These are phyloP conservation scores for Penicillium sp. DNA, from an alignment of 2,329 filamentous ascomycete species.

Conservation along the genomic window DNA sequence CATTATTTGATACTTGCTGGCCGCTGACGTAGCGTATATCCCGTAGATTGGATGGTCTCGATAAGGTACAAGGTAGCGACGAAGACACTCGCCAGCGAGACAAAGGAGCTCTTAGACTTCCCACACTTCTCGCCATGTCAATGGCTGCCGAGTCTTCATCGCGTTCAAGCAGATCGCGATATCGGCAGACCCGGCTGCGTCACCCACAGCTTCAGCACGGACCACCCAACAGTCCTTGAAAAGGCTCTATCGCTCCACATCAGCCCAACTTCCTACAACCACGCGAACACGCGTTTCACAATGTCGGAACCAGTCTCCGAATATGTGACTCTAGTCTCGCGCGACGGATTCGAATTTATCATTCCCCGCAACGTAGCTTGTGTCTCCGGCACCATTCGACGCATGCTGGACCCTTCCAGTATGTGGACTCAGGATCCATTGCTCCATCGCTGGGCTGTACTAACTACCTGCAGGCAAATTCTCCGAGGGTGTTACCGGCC, in stretches of 20 bases:
- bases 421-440: slow-evolving; percentile 25
- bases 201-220: slow-evolving; percentile 13
- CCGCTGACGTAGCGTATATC: background rate
- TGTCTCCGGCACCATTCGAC: slow-evolving; percentile 59
- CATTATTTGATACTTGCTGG: background rate
- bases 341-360: slow-evolving; percentile 63
- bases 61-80: background rate
- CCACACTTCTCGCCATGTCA: background rate
- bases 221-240: slow-evolving; percentile 1
- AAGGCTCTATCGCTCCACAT: slow-evolving; percentile 9
- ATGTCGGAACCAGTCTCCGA: slow-evolving; percentile 37
- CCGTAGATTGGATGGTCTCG: background rate
- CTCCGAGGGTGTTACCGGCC: slow-evolving; percentile 56
- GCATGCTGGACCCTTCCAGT: slow-evolving; percentile 63
- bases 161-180: background rate
- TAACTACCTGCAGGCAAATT: slow-evolving; percentile 52
- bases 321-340: slow-evolving; percentile 62
- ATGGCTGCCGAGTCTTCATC: background rate
- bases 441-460: background rate
- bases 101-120: background rate
- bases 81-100: background rate
- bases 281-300: slow-evolving; percentile 15
- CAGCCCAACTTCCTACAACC: slow-evolving; percentile 5
- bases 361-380: slow-evolving; percentile 58
- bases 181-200: slow-evolving; percentile 1